A percentile compares a stretch with the other conserved stretches of the same genome.
Evolutionary conservation across 2,329 filamentous ascomycete genomes (phyloP).

Genomic region (Dactylellina drechsleri): DNA sequence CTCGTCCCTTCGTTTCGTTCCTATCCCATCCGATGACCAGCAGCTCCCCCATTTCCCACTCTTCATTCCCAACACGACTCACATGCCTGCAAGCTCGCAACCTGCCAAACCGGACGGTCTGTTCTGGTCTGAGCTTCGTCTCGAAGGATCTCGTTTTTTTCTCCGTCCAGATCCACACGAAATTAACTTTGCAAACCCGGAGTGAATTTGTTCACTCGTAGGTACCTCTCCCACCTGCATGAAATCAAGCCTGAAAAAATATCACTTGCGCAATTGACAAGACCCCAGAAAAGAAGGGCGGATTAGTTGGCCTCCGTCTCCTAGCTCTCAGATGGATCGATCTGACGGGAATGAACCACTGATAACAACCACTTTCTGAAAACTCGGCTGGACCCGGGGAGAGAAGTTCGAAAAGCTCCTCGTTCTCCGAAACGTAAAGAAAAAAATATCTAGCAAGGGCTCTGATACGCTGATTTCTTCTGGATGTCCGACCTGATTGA

Average conservation of each 20-base stretch:
- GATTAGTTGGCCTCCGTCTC: too few species aligned
- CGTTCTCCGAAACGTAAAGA: not conserved
- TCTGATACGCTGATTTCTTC: not conserved
- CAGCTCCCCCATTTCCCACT: not conserved
- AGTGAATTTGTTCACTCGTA: too few species aligned
- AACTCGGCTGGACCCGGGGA: conserved; percentile 4
- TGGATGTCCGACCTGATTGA: not conserved
- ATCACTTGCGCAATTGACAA: too few species aligned
- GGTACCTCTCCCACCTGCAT: too few species aligned
- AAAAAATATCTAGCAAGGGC: conserved; percentile 1
- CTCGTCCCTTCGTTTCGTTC: conserved; percentile 5
- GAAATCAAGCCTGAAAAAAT: too few species aligned
- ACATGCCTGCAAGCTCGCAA: conserved; percentile 9
- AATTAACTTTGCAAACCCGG: too few species aligned
- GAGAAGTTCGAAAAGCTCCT: not conserved
- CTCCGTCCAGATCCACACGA: not conserved
- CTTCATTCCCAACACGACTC: conserved; percentile 1
- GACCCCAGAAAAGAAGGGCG: not conserved
- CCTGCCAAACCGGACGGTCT: not conserved
- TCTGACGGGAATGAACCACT: too few species aligned
- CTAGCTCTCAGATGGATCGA: too few species aligned
- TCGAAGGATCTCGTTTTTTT: conserved; percentile 3
- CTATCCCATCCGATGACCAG: conserved; percentile 33
- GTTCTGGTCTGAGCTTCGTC: conserved; percentile 4
- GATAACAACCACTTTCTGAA: not conserved